Evolutionary conservation across 2,329 filamentous ascomycete species (phyloP).

Genomic region (Cladosporium colombiae): DNA sequence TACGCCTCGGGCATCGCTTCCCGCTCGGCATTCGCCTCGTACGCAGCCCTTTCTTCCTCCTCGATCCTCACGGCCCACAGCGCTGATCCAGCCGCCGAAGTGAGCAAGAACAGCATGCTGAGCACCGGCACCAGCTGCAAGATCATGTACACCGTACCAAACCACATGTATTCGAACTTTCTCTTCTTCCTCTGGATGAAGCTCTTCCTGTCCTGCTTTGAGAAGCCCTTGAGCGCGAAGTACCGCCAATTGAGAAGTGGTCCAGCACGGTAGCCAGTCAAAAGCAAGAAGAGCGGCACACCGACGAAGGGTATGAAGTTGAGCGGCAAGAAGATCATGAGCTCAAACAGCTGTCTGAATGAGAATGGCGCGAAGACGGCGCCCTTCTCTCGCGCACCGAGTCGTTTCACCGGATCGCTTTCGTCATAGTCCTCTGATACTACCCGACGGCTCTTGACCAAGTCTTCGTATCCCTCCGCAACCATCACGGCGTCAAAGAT

Average conservation of each 20-base stretch:
- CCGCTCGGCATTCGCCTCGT: conserved; percentile 5
- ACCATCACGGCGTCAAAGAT: conserved; percentile 82
- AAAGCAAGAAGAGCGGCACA: conserved; percentile 79
- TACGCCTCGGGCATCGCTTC: conserved; percentile 17
- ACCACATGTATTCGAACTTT: conserved; percentile 87
- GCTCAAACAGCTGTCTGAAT: conserved; percentile 83
- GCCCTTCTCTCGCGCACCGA: conserved; percentile 76
- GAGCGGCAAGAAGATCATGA: conserved; percentile 66
- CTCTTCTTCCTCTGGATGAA: conserved; percentile 65
- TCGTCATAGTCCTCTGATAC: conserved; percentile 71
- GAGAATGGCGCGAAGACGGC: conserved; percentile 88
- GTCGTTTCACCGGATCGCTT: conserved; percentile 71
- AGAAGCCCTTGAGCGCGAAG: conserved; percentile 75
- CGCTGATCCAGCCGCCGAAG: conserved; percentile 79
- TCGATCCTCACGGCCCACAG: conserved; percentile 60
- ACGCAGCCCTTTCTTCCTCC: conserved; percentile 14
- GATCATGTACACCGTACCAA: conserved; percentile 80
- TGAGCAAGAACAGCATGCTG: conserved; percentile 93
- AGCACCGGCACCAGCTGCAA: conserved; percentile 85
- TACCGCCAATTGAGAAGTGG: conserved; percentile 90
- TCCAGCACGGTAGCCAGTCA: conserved; percentile 84
- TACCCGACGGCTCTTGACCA: conserved; percentile 62
- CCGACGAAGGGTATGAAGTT: conserved; percentile 86
- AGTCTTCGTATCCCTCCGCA: conserved; percentile 67
- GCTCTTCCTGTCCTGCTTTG: conserved; percentile 70